These are phyloP conservation scores for Rhinocladiella similis DNA, from an alignment of 2,329 filamentous ascomycete species.

Conservation along the genomic window DNA sequence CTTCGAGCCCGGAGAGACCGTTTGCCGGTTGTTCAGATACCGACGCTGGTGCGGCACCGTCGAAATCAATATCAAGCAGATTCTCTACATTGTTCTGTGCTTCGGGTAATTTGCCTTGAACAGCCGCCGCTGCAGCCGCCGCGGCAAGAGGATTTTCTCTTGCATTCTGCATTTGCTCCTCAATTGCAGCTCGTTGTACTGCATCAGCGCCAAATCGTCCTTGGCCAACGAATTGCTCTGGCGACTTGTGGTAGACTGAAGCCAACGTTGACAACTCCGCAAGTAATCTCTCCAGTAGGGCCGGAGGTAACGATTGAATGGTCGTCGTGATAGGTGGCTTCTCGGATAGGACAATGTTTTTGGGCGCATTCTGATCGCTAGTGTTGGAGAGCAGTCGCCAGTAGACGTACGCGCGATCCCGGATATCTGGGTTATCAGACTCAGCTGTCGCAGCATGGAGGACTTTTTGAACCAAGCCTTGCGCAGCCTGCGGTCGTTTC, in stretches of 20 bases:
- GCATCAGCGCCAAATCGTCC: slow-evolving; percentile 91
- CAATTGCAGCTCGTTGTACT: slow-evolving; percentile 91
- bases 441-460: slow-evolving; percentile 89
- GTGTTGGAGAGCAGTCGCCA: slow-evolving; percentile 83
- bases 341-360: slow-evolving; percentile 89
- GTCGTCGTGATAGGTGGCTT: slow-evolving; percentile 94
- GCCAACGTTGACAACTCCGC: slow-evolving; percentile 89
- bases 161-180: slow-evolving; percentile 89
- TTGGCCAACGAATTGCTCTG: slow-evolving; percentile 96
- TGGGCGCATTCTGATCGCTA: slow-evolving; percentile 85
- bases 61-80: slow-evolving; percentile 92
- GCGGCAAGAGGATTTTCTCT: slow-evolving; percentile 93
- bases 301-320: slow-evolving; percentile 81
- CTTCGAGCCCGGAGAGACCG: slow-evolving; percentile 65
- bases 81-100: slow-evolving; percentile 84
- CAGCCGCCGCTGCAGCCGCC: slow-evolving; percentile 68
- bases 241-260: slow-evolving; percentile 97
- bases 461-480: slow-evolving; percentile 90
- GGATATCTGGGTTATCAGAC: slow-evolving; percentile 96
- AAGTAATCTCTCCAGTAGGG: slow-evolving; percentile 85
- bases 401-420: slow-evolving; percentile 96
- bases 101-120: slow-evolving; percentile 53
- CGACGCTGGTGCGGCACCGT: slow-evolving; percentile 88
- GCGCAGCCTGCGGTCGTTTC: slow-evolving; percentile 91
- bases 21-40: slow-evolving; percentile 63